Conservation (phyloP, 164 flowering plant species). For the Taxillus chinensis region DNA sequence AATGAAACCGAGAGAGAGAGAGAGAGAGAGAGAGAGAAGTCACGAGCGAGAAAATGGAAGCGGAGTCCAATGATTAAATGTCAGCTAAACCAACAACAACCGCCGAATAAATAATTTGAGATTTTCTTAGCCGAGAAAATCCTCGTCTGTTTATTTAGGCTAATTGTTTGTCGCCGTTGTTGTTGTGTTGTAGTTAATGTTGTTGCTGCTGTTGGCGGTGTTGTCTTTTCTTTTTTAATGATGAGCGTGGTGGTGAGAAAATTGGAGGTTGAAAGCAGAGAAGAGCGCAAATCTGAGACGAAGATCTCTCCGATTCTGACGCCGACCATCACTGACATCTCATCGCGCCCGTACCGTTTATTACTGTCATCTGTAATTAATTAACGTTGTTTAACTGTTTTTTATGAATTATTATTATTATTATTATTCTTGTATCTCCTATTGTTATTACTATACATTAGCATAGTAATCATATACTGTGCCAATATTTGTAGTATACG, state of each 20-base stretch:
- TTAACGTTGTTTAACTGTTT: too few relatives aligned
- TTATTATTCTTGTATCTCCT: too few relatives aligned
- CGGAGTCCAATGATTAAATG: background rate
- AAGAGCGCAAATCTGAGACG: background rate
- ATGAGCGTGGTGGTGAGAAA: background rate
- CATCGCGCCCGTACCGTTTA: too few relatives aligned
- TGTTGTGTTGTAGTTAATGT: background rate
- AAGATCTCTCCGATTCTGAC: background rate
- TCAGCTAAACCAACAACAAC: background rate
- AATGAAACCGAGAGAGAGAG: background rate
- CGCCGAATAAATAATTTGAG: background rate
- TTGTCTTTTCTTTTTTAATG: background rate
- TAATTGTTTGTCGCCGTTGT: background rate
- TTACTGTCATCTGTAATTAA: too few relatives aligned
- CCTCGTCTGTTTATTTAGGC: background rate
- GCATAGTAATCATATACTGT: too few relatives aligned
- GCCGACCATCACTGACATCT: background rate
- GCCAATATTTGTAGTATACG: too few relatives aligned
- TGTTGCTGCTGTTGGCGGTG: background rate
- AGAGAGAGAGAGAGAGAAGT: background rate
- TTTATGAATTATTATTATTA: too few relatives aligned
- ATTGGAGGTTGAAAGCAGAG: background rate
- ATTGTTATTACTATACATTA: too few relatives aligned
- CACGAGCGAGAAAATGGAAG: background rate
- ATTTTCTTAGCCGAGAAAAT: conserved; percentile 1